Conservation (phyloP, 352 stramenopile genomes). For the Phytophthora fragariaefolia region DNA sequence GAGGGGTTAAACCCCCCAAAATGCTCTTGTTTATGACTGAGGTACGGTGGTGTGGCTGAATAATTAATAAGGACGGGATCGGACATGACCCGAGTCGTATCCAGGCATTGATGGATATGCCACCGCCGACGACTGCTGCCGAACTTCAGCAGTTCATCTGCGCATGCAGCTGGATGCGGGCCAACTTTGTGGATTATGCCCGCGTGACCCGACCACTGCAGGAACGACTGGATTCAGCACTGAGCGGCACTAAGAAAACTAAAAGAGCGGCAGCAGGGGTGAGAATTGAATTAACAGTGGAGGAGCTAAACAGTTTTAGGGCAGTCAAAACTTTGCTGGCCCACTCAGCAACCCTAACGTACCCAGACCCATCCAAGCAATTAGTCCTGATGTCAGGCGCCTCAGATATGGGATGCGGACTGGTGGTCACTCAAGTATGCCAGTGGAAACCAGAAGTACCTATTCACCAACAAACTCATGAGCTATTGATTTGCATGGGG, state of each 20-base stretch:
- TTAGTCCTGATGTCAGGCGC: not conserved
- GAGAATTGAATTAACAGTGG: not conserved
- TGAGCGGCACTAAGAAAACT: constrained; percentile 11
- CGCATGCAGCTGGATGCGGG: constrained; percentile 26
- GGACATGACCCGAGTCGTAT: constrained; percentile 14
- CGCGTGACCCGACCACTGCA: constrained; percentile 19
- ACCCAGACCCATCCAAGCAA: not conserved
- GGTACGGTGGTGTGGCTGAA: constrained; percentile 30
- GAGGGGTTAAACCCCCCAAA: no score
- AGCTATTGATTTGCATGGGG: constrained; percentile 16
- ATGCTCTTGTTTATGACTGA: constrained; percentile 22
- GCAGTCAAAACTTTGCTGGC: not conserved
- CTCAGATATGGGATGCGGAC: constrained; percentile 20
- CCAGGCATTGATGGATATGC: constrained; percentile 8
- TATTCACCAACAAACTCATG: not conserved
- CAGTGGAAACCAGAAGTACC: not conserved
- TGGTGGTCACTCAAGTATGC: constrained; percentile 12
- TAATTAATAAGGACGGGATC: constrained; percentile 26
- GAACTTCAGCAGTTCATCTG: constrained; percentile 40
- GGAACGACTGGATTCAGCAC: constrained; percentile 4
- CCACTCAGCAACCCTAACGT: not conserved
- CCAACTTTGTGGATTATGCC: constrained; percentile 23
- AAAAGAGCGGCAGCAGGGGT: constrained; percentile 16
- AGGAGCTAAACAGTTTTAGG: not conserved
- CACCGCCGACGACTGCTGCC: not conserved